phyloP scores from a whole-genome alignment of 345 rosid species.

The Salix udensis region DNA sequence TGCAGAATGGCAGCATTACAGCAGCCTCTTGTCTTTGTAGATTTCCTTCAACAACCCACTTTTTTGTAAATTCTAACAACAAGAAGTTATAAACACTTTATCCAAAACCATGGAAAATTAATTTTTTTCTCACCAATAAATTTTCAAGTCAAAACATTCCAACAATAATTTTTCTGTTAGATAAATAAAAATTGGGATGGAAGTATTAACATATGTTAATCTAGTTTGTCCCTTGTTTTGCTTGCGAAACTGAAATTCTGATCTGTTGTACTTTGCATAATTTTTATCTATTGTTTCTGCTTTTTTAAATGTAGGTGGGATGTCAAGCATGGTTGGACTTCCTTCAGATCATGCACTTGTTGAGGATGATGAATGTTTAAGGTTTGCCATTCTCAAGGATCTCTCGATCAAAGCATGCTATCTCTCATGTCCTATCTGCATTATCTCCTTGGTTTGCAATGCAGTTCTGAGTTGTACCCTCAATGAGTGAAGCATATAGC shows the following conservation, averaged over 20 bases:
- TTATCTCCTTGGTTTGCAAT: background rate
- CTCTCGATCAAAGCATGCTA: background rate
- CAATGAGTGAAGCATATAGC: background rate
- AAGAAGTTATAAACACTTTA: too few species aligned
- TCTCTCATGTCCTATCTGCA: background rate
- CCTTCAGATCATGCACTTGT: constrained; percentile 85
- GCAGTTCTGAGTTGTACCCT: background rate
- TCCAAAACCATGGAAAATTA: background rate
- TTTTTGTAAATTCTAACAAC: too few species aligned
- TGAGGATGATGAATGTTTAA: constrained; percentile 76
- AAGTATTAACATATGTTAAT: background rate
- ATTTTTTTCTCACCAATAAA: background rate
- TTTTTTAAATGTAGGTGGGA: constrained; percentile 45
- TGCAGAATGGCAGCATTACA: too few species aligned
- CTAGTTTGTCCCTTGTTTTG: background rate
- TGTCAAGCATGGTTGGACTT: constrained; percentile 84
- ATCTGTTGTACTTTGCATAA: background rate
- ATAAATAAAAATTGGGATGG: background rate
- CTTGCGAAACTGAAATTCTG: background rate
- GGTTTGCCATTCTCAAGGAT: constrained; percentile 37
- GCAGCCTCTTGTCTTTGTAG: too few species aligned
- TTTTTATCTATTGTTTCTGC: background rate
- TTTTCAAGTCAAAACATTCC: background rate
- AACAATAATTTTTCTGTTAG: background rate
- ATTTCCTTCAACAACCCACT: too few species aligned